Conservation (phyloP, 225 moss, liverwort and hornwort genomes). For the Asterella californica region DNA sequence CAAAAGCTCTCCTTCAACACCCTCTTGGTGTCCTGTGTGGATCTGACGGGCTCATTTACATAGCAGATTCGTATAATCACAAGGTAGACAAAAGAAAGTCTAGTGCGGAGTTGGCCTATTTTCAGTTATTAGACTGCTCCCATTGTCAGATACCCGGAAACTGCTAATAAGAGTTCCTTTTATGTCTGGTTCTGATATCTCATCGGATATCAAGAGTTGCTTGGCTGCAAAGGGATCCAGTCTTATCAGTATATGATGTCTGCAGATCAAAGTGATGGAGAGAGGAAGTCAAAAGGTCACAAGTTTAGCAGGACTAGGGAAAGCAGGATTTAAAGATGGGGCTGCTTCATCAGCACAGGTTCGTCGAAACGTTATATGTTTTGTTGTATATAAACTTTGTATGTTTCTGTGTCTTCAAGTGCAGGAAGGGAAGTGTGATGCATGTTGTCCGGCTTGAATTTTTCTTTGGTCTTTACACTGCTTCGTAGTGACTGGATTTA, state of each 20-base stretch:
- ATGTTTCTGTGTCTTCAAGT: too few relatives aligned
- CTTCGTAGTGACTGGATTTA: too few relatives aligned
- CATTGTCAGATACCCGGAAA: not conserved
- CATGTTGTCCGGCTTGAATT: too few relatives aligned
- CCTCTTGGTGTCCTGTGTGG: conserved; percentile 78
- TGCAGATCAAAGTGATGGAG: conserved; percentile 53
- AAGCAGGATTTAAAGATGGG: conserved; percentile 91
- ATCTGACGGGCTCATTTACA: conserved; percentile 63
- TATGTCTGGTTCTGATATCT: not conserved
- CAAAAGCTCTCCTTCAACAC: conserved; percentile 78
- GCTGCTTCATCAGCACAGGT: conserved; percentile 64
- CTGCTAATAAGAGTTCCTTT: not conserved
- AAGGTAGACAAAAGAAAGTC: conserved; percentile 46
- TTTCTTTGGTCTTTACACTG: too few relatives aligned
- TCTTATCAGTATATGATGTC: not conserved
- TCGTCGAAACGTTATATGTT: not conserved
- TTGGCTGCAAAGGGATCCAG: not conserved
- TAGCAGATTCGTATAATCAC: conserved; percentile 98
- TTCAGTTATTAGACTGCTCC: not conserved
- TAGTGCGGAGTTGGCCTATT: not conserved
- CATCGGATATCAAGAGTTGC: not conserved
- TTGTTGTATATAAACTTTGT: not conserved
- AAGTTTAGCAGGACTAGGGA: conserved; percentile 81
- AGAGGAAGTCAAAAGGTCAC: conserved; percentile 51
- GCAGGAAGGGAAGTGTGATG: too few relatives aligned